A percentile compares a stretch with the other conserved stretches of the same genome.
phyloP scores from a whole-genome alignment of 106 monocot species.

The Agapanthus africanus region DNA sequence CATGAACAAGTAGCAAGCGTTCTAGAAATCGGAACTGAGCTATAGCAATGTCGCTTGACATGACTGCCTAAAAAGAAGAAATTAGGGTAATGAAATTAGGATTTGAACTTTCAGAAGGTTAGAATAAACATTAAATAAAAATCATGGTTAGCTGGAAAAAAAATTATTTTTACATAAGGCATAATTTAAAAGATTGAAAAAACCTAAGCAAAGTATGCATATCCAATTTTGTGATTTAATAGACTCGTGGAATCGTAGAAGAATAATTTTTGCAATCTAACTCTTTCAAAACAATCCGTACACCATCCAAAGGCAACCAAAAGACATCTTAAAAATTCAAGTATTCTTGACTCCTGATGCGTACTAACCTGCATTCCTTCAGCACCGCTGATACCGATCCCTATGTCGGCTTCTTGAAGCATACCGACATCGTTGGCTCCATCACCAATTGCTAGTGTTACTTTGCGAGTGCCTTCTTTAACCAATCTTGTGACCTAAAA shows the following conservation, averaged over 20 bases:
- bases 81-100: no score
- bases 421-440: slow-evolving; percentile 99
- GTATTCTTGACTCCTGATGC: no score
- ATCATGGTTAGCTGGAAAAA: background rate
- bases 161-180: no score
- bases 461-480: slow-evolving; percentile 60
- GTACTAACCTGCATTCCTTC: slow-evolving; percentile 99
- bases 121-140: no score
- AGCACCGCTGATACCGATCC: slow-evolving; percentile 83
- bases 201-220: no score
- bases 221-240: no score
- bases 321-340: background rate
- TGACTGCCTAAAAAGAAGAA: slow-evolving; percentile 56
- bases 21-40: slow-evolving; percentile 85
- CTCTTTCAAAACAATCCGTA: background rate
- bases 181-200: no score
- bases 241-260: no score
- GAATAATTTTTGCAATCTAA: background rate
- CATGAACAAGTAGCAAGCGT: slow-evolving; percentile 73
- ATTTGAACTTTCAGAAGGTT: no score
- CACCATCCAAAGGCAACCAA: background rate
- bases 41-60: slow-evolving; percentile 65
- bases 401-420: slow-evolving; percentile 99
- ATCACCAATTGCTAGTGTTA: slow-evolving; percentile 86
- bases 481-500: slow-evolving; percentile 89